Evolutionary conservation across 2,329 filamentous ascomycete genomes (phyloP).

Genomic region (Plectosphaerella sp.): DNA sequence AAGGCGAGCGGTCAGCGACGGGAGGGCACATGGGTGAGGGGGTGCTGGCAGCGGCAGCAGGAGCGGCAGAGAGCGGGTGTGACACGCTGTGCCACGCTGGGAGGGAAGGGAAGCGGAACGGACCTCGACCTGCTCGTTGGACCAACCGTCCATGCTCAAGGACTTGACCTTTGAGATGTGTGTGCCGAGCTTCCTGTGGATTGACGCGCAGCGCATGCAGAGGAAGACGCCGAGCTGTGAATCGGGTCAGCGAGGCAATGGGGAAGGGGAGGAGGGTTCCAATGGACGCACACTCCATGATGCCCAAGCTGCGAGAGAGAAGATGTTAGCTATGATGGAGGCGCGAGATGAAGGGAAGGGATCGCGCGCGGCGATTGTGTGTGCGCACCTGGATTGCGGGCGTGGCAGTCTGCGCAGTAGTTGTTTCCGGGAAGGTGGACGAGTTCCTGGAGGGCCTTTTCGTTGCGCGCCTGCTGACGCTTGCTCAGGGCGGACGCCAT

Average conservation of each 20-base stretch:
- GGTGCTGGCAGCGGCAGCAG: background rate
- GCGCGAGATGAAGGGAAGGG: background rate
- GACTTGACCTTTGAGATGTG: constrained; percentile 99
- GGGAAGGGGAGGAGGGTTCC: background rate
- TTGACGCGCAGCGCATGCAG: constrained; percentile 93
- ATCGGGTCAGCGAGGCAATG: constrained; percentile 5
- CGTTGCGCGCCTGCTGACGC: constrained; percentile 96
- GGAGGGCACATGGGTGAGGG: background rate
- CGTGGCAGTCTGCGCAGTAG: constrained; percentile 86
- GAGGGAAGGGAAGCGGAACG: constrained; percentile 21
- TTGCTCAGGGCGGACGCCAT: constrained; percentile 83
- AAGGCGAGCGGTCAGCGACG: background rate
- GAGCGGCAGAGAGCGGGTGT: too few species aligned
- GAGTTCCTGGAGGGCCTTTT: constrained; percentile 84
- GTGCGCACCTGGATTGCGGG: constrained; percentile 76
- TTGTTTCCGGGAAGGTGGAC: constrained; percentile 87
- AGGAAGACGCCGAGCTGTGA: constrained; percentile 84
- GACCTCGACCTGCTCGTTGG: constrained; percentile 93
- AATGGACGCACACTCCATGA: constrained; percentile 79
- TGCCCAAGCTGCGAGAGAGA: constrained; percentile 67
- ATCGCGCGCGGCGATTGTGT: constrained; percentile 2
- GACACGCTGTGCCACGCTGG: background rate
- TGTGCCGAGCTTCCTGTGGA: constrained; percentile 94
- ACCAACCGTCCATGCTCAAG: constrained; percentile 97
- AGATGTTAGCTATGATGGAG: constrained; percentile 16